phyloP scores from a whole-genome alignment of 2,329 filamentous ascomycete species.

The Capronia americana region DNA sequence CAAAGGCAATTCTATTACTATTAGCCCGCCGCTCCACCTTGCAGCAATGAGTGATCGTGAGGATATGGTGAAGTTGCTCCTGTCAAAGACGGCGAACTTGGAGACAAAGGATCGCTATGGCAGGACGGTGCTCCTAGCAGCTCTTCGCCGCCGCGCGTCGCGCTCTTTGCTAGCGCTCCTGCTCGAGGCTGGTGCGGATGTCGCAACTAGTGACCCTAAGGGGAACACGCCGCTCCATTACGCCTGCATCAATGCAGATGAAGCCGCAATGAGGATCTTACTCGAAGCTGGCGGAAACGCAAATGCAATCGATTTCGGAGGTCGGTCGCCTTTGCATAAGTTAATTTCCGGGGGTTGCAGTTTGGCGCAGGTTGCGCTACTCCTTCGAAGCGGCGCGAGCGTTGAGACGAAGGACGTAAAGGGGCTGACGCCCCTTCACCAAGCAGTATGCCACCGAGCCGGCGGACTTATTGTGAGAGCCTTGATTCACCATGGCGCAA shows the following conservation, averaged over 20 bases:
- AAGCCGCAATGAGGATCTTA: not conserved
- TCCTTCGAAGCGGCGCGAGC: too few relatives aligned
- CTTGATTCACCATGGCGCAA: too few relatives aligned
- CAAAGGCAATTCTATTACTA: not conserved
- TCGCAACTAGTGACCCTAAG: not conserved
- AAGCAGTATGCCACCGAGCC: too few relatives aligned
- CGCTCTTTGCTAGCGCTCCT: not conserved
- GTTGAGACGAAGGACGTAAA: too few relatives aligned
- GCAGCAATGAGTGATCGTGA: not conserved
- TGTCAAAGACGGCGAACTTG: not conserved
- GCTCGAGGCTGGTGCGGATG: not conserved
- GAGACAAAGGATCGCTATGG: not conserved
- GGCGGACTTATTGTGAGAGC: too few relatives aligned
- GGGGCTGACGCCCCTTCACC: too few relatives aligned
- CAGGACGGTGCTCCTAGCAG: not conserved
- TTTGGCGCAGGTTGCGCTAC: too few relatives aligned
- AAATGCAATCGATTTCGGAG: not conserved
- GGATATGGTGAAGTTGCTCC: not conserved
- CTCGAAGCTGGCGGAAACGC: not conserved
- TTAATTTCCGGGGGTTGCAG: too few relatives aligned
- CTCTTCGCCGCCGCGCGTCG: not conserved
- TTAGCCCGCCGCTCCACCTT: not conserved
- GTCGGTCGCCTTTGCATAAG: too few relatives aligned
- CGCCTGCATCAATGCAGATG: not conserved
- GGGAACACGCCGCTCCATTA: not conserved